A percentile compares a stretch with the other conserved stretches of the same genome.
phyloP scores from a whole-genome alignment of 441 rosid species.

The Pelargonium fulgidum region DNA sequence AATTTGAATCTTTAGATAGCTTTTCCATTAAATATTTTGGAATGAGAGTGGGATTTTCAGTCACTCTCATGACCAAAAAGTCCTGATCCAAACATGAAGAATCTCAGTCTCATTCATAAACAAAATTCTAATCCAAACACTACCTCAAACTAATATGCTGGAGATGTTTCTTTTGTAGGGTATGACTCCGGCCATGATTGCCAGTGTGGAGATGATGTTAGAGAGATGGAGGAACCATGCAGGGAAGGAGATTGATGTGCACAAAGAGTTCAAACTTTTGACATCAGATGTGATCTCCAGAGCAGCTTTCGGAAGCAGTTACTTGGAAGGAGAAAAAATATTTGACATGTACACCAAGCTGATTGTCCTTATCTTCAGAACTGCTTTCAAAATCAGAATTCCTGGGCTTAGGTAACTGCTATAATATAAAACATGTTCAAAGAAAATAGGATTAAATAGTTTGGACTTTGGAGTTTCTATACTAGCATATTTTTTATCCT shows the following conservation, averaged over 20 bases:
- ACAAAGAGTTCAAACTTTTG: conserved; percentile 11
- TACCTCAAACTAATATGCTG: not conserved
- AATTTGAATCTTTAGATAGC: too few species aligned
- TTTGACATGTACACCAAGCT: conserved; percentile 17
- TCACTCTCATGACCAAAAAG: too few species aligned
- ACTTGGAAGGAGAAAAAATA: conserved; percentile 18
- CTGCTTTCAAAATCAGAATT: conserved; percentile 11
- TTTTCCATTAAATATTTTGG: not conserved
- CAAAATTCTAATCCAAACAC: not conserved
- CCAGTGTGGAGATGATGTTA: not conserved
- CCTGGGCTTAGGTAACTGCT: conserved; percentile 18
- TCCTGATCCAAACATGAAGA: too few species aligned
- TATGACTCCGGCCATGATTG: not conserved
- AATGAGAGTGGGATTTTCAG: conserved; percentile 12
- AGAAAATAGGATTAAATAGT: too few species aligned
- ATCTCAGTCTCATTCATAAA: too few species aligned
- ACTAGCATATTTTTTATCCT: too few species aligned
- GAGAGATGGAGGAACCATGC: not conserved
- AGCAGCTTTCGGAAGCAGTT: conserved; percentile 7
- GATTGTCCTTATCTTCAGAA: not conserved
- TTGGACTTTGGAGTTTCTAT: too few species aligned
- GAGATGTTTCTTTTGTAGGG: not conserved
- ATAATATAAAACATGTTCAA: too few species aligned
- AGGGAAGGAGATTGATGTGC: not conserved
- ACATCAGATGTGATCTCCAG: conserved; percentile 3